Conservation (phyloP, 441 rosid genomes). For the Theobroma grandiflorum region DNA sequence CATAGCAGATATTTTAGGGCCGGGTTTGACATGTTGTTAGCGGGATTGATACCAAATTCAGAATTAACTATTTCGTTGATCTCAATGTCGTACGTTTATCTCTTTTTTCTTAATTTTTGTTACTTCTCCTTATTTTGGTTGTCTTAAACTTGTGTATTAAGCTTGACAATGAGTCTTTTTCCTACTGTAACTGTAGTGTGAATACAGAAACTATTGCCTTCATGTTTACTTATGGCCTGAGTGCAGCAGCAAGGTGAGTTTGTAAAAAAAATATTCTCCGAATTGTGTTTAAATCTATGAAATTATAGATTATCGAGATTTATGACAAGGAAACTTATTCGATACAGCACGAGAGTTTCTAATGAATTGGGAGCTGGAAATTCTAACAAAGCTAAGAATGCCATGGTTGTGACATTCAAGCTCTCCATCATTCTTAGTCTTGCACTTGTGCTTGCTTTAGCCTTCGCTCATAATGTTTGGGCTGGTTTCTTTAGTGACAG, state of each 20-base stretch:
- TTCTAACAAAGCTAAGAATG: slow-evolving; percentile 58
- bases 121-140: background rate
- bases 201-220: slow-evolving; percentile 68
- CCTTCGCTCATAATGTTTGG: slow-evolving; percentile 68
- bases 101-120: background rate
- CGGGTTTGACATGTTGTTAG: too few relatives aligned
- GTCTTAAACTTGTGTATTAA: background rate
- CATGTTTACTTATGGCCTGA: slow-evolving; percentile 67
- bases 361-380: slow-evolving; percentile 82
- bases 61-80: slow-evolving; percentile 63
- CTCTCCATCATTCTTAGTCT: slow-evolving; percentile 60
- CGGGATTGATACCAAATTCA: slow-evolving; percentile 70
- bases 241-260: slow-evolving; percentile 72
- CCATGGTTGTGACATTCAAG: slow-evolving; percentile 56
- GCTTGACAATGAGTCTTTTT: background rate
- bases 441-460: slow-evolving; percentile 45
- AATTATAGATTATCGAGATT: background rate
- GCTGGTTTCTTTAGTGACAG: slow-evolving; percentile 61
- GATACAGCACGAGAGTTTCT: slow-evolving; percentile 69
- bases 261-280: background rate
- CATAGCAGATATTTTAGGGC: too few relatives aligned
- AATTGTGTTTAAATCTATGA: background rate
- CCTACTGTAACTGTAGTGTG: slow-evolving; percentile 43
- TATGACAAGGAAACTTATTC: background rate
- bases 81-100: slow-evolving; percentile 60